A percentile compares a stretch with the other conserved stretches of the same genome.
phyloP scores from a whole-genome alignment of 1,284 basidiomycete species.

The Ceratorhiza oryzae-sativae region DNA sequence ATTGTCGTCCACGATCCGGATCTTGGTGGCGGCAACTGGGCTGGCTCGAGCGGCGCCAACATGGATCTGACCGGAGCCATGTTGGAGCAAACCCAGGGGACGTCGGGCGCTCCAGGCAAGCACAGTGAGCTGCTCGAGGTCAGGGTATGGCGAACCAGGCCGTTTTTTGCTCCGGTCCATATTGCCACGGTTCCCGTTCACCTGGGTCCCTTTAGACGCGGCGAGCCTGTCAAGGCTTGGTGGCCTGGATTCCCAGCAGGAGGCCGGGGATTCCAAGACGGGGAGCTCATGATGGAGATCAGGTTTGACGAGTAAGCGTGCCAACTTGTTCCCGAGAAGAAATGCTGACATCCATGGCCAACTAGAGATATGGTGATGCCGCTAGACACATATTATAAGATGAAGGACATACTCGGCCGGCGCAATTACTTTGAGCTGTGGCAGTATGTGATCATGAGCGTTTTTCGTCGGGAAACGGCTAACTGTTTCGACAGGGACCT shows the following conservation, averaged over 20 bases:
- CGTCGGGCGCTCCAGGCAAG: background rate
- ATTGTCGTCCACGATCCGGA: constrained; percentile 71
- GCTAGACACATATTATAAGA: constrained; percentile 24
- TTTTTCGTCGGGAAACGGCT: background rate
- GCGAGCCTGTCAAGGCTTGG: constrained; percentile 79
- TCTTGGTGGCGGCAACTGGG: constrained; percentile 22
- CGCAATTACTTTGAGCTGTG: constrained; percentile 35
- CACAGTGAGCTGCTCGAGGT: constrained; percentile 21
- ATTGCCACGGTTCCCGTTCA: constrained; percentile 68
- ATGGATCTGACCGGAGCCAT: constrained; percentile 7
- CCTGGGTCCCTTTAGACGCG: constrained; percentile 71
- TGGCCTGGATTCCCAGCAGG: constrained; percentile 71
- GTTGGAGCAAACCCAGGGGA: constrained; percentile 14
- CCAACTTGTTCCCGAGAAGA: too few species aligned
- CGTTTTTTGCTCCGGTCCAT: constrained; percentile 40
- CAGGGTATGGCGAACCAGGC: constrained; percentile 11
- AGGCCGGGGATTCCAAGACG: constrained; percentile 52
- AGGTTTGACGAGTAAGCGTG: constrained; percentile 74
- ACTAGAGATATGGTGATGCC: constrained; percentile 34
- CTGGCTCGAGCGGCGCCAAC: constrained; percentile 8
- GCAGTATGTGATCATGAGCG: constrained; percentile 10
- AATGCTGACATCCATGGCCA: background rate
- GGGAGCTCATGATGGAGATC: constrained; percentile 75
- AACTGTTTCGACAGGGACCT: constrained; percentile 3
- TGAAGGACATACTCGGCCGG: constrained; percentile 34